Evolutionary conservation across 768 basidiomycete species (phyloP).

Genomic region (Suillus americanus): DNA sequence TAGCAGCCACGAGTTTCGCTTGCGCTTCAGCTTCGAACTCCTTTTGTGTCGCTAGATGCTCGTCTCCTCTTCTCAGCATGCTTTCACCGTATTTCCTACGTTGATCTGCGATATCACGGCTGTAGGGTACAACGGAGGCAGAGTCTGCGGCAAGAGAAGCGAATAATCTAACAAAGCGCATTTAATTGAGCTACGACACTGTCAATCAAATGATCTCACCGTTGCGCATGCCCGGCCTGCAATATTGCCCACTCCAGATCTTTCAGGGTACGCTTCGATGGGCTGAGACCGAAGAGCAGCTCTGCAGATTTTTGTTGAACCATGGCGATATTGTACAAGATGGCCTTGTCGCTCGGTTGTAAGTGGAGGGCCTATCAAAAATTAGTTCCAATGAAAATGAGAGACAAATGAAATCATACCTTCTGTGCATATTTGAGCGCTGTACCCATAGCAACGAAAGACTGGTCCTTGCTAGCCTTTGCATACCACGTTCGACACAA

Average conservation of each 20-base stretch:
- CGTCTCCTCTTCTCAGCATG: slow-evolving; percentile 79
- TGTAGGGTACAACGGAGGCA: slow-evolving; percentile 74
- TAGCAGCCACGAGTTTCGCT: slow-evolving; percentile 73
- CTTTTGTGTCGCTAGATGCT: slow-evolving; percentile 71
- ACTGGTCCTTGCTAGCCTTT: slow-evolving; percentile 89
- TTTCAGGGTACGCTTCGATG: slow-evolving; percentile 74
- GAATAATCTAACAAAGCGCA: slow-evolving; percentile 59
- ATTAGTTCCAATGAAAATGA: not conserved
- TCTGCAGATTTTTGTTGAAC: slow-evolving; percentile 96
- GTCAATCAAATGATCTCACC: slow-evolving; percentile 44
- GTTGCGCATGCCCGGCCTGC: slow-evolving; percentile 83
- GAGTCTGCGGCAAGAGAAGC: slow-evolving; percentile 77
- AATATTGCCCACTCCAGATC: slow-evolving; percentile 79
- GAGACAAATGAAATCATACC: slow-evolving; percentile 39
- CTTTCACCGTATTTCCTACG: slow-evolving; percentile 87
- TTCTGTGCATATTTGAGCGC: slow-evolving; percentile 82
- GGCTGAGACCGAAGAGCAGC: slow-evolving; percentile 71
- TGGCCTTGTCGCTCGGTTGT: slow-evolving; percentile 86
- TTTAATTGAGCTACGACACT: slow-evolving; percentile 1
- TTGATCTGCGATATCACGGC: slow-evolving; percentile 83
- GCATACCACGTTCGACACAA: slow-evolving; percentile 93
- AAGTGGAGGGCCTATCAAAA: slow-evolving; percentile 72
- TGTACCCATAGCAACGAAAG: slow-evolving; percentile 76
- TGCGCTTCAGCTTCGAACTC: slow-evolving; percentile 70
- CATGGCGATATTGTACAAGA: slow-evolving; percentile 96